Percentiles rank a stretch among this genome's conserved stretches.
Evolutionary conservation across 257 asterid species (phyloP).

Genomic region (Solanum ossicruentum): DNA sequence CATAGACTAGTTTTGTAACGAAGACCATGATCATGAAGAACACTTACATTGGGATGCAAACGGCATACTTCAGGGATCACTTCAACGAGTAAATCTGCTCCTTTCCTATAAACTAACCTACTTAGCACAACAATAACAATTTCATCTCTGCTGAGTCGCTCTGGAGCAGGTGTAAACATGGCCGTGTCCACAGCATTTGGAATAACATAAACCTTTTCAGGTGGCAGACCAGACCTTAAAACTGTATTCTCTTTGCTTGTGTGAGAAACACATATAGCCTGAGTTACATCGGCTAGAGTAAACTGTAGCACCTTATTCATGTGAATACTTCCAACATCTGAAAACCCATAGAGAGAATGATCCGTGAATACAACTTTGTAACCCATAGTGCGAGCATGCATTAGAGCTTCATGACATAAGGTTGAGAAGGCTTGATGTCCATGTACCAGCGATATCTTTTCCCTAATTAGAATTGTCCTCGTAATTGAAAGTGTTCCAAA

Average conservation of each 20-base stretch:
- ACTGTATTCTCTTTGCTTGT: slow-evolving; percentile 94
- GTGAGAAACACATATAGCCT: slow-evolving; percentile 96
- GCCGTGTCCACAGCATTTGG: slow-evolving; percentile 98
- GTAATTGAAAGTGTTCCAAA: slow-evolving; percentile 80
- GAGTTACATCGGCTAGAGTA: slow-evolving; percentile 87
- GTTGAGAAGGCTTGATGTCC: slow-evolving; percentile 98
- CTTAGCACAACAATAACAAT: slow-evolving; percentile 83
- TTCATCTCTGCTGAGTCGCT: slow-evolving; percentile 37
- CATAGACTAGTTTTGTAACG: not conserved
- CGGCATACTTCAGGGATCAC: slow-evolving; percentile 87
- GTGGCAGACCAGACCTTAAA: slow-evolving; percentile 87
- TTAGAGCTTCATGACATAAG: slow-evolving; percentile 84
- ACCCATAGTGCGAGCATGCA: slow-evolving; percentile 99
- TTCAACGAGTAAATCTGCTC: slow-evolving; percentile 92
- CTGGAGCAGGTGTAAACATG: slow-evolving; percentile 38
- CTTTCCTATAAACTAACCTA: slow-evolving; percentile 88
- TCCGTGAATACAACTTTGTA: slow-evolving; percentile 92
- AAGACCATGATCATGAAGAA: not conserved
- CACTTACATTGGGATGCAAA: slow-evolving; percentile 69
- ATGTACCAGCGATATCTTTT: slow-evolving; percentile 76
- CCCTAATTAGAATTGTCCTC: slow-evolving; percentile 76
- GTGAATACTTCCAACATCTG: slow-evolving; percentile 93
- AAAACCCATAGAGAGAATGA: slow-evolving; percentile 96
- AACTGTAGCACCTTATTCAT: slow-evolving; percentile 96
- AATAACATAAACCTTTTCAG: slow-evolving; percentile 84